phyloP scores from a whole-genome alignment of 73 alveolate genomes.

The Tetrahymena malaccensis region DNA sequence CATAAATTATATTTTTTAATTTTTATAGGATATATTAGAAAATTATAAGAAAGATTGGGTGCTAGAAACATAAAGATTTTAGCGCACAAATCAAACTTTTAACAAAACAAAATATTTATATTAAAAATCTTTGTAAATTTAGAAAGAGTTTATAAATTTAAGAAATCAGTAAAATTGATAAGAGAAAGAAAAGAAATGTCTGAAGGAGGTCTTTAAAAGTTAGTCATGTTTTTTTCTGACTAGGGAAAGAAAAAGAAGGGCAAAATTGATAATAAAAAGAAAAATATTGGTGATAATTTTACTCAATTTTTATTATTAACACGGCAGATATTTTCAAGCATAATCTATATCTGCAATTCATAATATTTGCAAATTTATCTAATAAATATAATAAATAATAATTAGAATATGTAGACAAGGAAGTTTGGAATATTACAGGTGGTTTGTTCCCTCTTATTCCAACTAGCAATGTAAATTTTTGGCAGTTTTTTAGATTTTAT shows the following conservation, averaged over 20 bases:
- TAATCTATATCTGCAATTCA: neutral
- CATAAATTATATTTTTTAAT: neutral
- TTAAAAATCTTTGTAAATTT: neutral
- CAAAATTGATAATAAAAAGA: neutral
- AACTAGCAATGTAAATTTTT: neutral
- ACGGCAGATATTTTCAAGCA: neutral
- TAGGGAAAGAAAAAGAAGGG: neutral
- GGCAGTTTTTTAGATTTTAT: neutral
- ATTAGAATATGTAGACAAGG: slow-evolving; percentile 10
- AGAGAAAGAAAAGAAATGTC: neutral
- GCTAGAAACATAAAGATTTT: neutral
- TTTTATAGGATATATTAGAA: neutral
- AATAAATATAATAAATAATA: neutral
- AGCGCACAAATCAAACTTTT: neutral
- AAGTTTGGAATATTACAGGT: slow-evolving; percentile 33
- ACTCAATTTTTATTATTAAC: neutral
- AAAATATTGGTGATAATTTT: neutral
- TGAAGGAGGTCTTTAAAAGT: neutral
- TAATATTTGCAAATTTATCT: neutral
- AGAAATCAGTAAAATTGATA: neutral
- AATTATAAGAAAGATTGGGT: neutral
- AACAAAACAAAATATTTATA: neutral
- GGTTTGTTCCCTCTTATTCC: slow-evolving; percentile 20
- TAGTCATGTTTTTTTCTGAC: neutral
- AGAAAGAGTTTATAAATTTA: neutral